These are phyloP conservation scores for Domatiomyces catenatus DNA, from an alignment of 2,329 filamentous ascomycete species.

Conservation along the genomic window DNA sequence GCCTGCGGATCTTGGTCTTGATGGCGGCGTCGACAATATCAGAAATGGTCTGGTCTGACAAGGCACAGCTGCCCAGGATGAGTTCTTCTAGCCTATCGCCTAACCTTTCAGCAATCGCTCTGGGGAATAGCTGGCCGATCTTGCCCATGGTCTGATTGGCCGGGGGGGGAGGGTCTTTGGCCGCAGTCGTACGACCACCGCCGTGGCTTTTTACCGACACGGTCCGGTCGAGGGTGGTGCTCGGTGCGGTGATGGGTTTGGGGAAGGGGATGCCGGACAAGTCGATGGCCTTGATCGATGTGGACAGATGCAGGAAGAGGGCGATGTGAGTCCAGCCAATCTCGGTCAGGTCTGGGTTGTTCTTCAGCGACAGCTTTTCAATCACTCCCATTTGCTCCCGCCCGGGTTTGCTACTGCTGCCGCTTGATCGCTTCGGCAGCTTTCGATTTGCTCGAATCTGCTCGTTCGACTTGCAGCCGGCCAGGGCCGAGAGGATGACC, in stretches of 20 bases:
- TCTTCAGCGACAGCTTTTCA: conserved; percentile 74
- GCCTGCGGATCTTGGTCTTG: conserved; percentile 57
- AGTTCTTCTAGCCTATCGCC: conserved; percentile 68
- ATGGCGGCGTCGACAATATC: conserved; percentile 70
- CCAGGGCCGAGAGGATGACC: conserved; percentile 68
- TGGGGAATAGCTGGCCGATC: conserved; percentile 41
- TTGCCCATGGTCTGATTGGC: conserved; percentile 40
- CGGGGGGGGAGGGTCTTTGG: conserved; percentile 9
- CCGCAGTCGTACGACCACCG: conserved; percentile 1
- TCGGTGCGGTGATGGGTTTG: conserved; percentile 17
- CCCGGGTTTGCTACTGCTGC: conserved; percentile 14
- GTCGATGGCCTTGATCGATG: conserved; percentile 71
- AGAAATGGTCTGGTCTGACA: conserved; percentile 55
- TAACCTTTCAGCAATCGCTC: conserved; percentile 60
- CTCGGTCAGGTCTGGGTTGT: conserved; percentile 66
- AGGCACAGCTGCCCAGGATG: conserved; percentile 63
- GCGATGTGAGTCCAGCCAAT: conserved; percentile 88
- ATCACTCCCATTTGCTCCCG: conserved; percentile 48
- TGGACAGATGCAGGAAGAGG: conserved; percentile 79
- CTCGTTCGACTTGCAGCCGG: conserved; percentile 59
- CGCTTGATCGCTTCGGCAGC: conserved; percentile 24
- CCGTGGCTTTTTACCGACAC: conserved; percentile 10
- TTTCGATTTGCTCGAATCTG: conserved; percentile 37
- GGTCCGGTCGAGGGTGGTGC: conserved; percentile 9
- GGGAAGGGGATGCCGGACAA: conserved; percentile 70